Base-by-base conservation (phyloP, 192 early-diverging fungal genomes). In the Mortierella alpina region DNA sequence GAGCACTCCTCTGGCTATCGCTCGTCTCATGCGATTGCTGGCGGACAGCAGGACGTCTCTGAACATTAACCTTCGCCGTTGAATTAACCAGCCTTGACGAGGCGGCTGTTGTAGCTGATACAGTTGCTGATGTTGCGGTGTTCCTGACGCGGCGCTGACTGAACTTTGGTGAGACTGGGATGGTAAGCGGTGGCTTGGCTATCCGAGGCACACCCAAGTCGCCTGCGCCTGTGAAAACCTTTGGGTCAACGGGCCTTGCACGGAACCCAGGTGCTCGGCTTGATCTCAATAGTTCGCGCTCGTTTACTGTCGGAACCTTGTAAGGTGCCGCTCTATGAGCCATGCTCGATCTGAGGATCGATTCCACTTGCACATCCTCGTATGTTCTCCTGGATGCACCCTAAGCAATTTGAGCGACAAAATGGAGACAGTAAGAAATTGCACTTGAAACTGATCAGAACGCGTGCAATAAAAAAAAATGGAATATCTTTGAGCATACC, bases 161-260 rank as follows among this genome's bases (percentile, higher is more conserved):
- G 56, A 77, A 77, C 2, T 15, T 63, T n/a, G 75, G 75, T 8
- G 75, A 77, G 6, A 77, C 63, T 18, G 75, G 75, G 22, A 70
- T 52, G 6, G 75, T 77, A 23, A 77, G 44, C 11, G 75, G 75
- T 47, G 1, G 48, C 46, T 77, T 77, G 22, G 20, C 23, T n/a
- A 77, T 53, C 56, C 75, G 48, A 22, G 75, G 75, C 0, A 77
- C 62, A 17, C 75, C 75, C 6, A 66, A 42, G 52, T 77, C 75
- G 11, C 75, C 75, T 23, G 75, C 75, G 22, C 68, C 66, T 22
- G 68, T 70, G 22, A 77, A 70, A 0, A 77, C 62, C 31, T 60
- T 77, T 40, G 67, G 68, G 41, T 77, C 63, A 9, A 77, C 14
- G 1, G 67, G 67, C 57, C 68, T 23, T 8, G 75, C 75, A 1